These are phyloP conservation scores for Amanita phalloides DNA, from an alignment of 768 basidiomycete genomes.

Conservation along the genomic window DNA sequence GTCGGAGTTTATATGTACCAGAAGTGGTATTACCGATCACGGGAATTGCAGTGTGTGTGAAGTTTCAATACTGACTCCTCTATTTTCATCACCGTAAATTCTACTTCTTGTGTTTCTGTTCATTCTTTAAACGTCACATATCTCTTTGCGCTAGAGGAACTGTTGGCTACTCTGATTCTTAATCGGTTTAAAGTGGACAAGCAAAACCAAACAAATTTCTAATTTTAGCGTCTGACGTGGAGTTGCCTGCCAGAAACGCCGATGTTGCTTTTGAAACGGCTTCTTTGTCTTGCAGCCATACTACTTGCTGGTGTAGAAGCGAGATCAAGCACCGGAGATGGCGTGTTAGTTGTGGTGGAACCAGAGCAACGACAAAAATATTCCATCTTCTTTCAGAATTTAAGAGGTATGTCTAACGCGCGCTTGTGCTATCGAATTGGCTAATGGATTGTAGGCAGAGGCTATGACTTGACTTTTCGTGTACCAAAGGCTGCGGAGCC, in stretches of 20 bases:
- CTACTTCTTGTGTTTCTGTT: background rate
- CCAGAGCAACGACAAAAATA: slow-evolving; percentile 60
- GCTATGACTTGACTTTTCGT: slow-evolving; percentile 83
- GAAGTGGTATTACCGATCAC: background rate
- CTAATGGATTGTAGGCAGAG: slow-evolving; percentile 41
- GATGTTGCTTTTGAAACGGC: slow-evolving; percentile 28
- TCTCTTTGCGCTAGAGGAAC: background rate
- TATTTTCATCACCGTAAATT: background rate
- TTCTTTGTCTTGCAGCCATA: slow-evolving; percentile 22
- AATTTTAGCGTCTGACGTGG: slow-evolving; percentile 1
- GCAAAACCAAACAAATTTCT: background rate
- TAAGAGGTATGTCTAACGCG: slow-evolving; percentile 44
- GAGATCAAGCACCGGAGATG: slow-evolving; percentile 72
- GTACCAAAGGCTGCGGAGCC: slow-evolving; percentile 67
- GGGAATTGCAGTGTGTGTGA: slow-evolving; percentile 1
- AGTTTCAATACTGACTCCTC: background rate
- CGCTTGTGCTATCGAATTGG: background rate
- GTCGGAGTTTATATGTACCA: slow-evolving; percentile 18
- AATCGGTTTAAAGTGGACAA: background rate
- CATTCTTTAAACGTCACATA: background rate
- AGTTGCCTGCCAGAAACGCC: slow-evolving; percentile 3
- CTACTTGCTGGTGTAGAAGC: slow-evolving; percentile 29
- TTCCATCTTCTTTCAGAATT: slow-evolving; percentile 70
- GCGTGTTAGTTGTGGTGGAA: slow-evolving; percentile 81
- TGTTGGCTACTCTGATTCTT: background rate